phyloP scores from a whole-genome alignment of 169 alveolate genomes.

The Babesia ovis region DNA sequence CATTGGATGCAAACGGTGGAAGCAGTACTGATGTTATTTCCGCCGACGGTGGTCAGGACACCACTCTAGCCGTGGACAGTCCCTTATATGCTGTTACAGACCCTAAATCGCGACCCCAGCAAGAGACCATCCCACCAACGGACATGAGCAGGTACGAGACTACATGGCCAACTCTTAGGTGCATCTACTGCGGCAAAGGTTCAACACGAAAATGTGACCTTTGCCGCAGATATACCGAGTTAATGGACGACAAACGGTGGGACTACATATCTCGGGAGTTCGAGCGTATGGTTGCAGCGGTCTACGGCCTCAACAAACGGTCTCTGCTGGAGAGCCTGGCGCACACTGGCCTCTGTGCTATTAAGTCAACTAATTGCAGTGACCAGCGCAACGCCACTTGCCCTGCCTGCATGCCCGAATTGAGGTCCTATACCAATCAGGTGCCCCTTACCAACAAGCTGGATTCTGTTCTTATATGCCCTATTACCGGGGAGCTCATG shows the following conservation, averaged over 20 bases:
- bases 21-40: not conserved
- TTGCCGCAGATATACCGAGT: conserved; percentile 23
- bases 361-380: conserved; percentile 75
- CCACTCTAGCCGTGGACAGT: not conserved
- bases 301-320: conserved; percentile 39
- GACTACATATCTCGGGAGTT: conserved; percentile 32
- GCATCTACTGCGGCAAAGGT: not conserved
- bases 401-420: conserved; percentile 83
- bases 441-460: conserved; percentile 81
- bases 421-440: conserved; percentile 66
- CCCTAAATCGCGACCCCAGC: no score
- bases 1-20: not conserved
- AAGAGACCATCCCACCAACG: not conserved
- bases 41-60: not conserved
- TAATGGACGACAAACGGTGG: conserved; percentile 49
- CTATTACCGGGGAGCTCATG: conserved; percentile 83
- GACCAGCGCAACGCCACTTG: conserved; percentile 76
- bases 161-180: not conserved
- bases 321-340: conserved; percentile 72
- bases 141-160: not conserved
- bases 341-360: conserved; percentile 81
- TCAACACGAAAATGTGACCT: not conserved
- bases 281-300: conserved; percentile 9
- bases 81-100: not conserved
- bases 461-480: conserved; percentile 80